Evolutionary conservation across 2,329 filamentous ascomycete genomes (phyloP), one percentile per base, ranked within the genome.

Genomic region (Rhynchosporium graminicola): DNA sequence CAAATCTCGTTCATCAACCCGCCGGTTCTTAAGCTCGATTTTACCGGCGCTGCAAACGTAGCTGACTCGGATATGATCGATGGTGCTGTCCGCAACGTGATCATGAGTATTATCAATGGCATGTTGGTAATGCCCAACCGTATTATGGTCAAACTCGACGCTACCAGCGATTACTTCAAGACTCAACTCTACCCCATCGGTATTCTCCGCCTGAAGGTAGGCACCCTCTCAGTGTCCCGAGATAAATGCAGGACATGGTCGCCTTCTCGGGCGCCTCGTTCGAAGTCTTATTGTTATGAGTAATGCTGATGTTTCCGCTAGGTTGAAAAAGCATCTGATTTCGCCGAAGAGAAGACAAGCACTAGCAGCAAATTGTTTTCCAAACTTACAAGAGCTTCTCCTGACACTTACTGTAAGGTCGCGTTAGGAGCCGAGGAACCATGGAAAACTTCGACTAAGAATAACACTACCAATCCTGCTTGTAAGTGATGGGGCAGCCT

Each of bases 1-100:
- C 62, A 64, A 61, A 52, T 64, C 7, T 59, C 62, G 26, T 64
- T 64, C 28, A 47, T 64, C n/a, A 64, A 64, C 48, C 59, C 62
- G 2, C 62, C 62, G 56, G 59, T 61, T 8, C 59, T 64, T 1
- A 64, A 62, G 31, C 47, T 64, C 7, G 33, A 61, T 33, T 64
- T 64, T 36, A 64, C 62, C 8, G 62, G 59, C 20, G 62, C 62
- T 28, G 62, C 62, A n/a, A 47, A 62, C 38, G 15, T 64, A 13
- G 62, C 62, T 43, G 59, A 64, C 46, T 59, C 50, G n/a, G 50
- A 46, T 43, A 57, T 64, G 42, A 61, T 64, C 28, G 42, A 64
- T 15, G 56, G 52, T 15, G 59, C 59, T 15, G 62, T 64, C 4
- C 56, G 57, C 40, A 59, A 59, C 13, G 59, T 62, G 6, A 64